phyloP scores from a whole-genome alignment of 2,329 filamentous ascomycete species.

The Magnaporthiopsis rhizophila region DNA sequence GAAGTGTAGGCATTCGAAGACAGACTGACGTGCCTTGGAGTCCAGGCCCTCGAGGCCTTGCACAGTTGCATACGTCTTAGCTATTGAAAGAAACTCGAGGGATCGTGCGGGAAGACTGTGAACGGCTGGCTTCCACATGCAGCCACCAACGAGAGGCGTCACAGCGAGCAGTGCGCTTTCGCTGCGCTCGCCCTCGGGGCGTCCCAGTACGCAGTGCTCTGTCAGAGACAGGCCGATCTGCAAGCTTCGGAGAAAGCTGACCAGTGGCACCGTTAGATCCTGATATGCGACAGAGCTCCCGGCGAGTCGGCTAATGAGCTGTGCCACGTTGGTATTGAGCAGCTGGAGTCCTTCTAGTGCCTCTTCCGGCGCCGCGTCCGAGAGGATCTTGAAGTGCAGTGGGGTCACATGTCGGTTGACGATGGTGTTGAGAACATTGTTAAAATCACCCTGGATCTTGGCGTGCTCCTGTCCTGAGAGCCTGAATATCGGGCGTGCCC shows the following conservation, averaged over 20 bases:
- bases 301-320: constrained; percentile 62
- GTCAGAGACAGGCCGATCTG: constrained; percentile 65
- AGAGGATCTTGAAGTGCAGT: neutral
- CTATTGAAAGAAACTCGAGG: constrained; percentile 43
- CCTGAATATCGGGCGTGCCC: constrained; percentile 54
- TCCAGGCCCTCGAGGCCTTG: constrained; percentile 37
- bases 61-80: constrained; percentile 35
- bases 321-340: constrained; percentile 49
- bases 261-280: constrained; percentile 71
- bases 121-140: constrained; percentile 15
- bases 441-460: constrained; percentile 75
- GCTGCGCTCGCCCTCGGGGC: neutral
- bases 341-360: constrained; percentile 39
- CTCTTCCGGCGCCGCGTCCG: constrained; percentile 8
- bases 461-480: constrained; percentile 60
- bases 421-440: constrained; percentile 62
- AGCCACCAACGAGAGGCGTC: constrained; percentile 50
- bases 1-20: constrained; percentile 60
- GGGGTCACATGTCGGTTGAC: constrained; percentile 36
- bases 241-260: constrained; percentile 73
- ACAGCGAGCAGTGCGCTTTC: constrained; percentile 32
- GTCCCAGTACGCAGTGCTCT: constrained; percentile 20
- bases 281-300: constrained; percentile 71
- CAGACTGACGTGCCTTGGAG: constrained; percentile 35
- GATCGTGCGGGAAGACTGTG: constrained; percentile 20